These are phyloP conservation scores for Luzula sylvatica DNA, from an alignment of 176 grass and related monocot genomes.

Conservation along the genomic window DNA sequence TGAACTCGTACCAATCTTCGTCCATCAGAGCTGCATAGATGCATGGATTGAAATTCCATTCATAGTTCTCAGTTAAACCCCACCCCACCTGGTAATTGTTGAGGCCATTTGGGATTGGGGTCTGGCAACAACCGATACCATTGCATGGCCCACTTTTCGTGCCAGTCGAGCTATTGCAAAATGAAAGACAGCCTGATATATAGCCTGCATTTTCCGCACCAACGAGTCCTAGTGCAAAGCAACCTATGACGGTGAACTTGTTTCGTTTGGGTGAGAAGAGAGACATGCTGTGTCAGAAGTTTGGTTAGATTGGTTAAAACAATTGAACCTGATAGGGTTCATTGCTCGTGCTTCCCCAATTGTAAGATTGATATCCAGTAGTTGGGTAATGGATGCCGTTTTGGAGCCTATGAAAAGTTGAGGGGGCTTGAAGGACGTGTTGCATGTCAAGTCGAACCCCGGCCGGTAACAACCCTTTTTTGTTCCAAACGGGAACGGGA, in stretches of 20 bases:
- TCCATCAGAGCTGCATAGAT: not conserved
- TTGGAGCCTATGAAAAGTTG: not conserved
- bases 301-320: not conserved
- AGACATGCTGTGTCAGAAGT: not conserved
- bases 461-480: not conserved
- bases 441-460: slow-evolving; percentile 23
- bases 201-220: too few relatives aligned
- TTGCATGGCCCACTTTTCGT: not conserved
- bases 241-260: slow-evolving; percentile 1
- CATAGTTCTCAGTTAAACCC: not conserved
- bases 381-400: not conserved
- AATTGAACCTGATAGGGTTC: not conserved
- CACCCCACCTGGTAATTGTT: not conserved
- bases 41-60: not conserved
- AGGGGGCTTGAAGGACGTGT: not conserved
- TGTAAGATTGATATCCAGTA: not conserved
- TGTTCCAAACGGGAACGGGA: slow-evolving; percentile 38
- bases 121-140: slow-evolving; percentile 1
- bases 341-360: not conserved
- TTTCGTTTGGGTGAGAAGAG: slow-evolving; percentile 3
- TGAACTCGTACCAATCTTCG: not conserved
- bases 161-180: not conserved
- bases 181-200: not conserved
- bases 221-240: not conserved
- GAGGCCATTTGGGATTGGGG: not conserved